A percentile compares a stretch with the other conserved stretches of the same genome.
Conservation (phyloP, 2,329 filamentous ascomycete genomes). For the Tolypocladium ophioglossoides region DNA sequence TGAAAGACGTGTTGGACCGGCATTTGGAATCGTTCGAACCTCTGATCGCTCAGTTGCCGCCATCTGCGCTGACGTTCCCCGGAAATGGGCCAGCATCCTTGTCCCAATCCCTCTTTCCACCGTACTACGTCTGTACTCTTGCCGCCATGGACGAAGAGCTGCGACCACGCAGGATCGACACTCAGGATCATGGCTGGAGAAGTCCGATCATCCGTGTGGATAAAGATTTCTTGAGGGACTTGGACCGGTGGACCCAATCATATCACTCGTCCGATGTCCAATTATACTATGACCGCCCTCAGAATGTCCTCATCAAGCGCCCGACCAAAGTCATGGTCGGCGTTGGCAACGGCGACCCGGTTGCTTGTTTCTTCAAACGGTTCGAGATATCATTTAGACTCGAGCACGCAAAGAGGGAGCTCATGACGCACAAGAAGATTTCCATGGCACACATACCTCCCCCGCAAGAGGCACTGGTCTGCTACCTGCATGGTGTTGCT, state of each 20-base stretch:
- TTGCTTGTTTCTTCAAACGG: conserved; percentile 11
- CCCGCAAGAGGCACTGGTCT: conserved; percentile 4
- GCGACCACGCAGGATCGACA: conserved; percentile 3
- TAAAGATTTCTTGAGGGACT: conserved; percentile 8
- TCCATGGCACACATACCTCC: conserved; percentile 1
- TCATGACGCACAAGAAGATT: conserved; percentile 8
- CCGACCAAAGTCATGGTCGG: conserved; percentile 10
- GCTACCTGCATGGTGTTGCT: conserved; percentile 9
- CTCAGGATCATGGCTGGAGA: conserved; percentile 1
- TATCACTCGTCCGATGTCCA: conserved; percentile 10
- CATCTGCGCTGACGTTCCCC: not conserved
- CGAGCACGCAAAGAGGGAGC: conserved; percentile 4
- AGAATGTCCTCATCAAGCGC: conserved; percentile 11
- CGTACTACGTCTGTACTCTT: conserved; percentile 9
- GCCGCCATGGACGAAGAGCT: conserved; percentile 8
- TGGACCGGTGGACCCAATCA: conserved; percentile 11
- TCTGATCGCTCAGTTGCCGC: conserved; percentile 10
- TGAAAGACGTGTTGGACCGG: conserved; percentile 9
- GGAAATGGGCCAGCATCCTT: conserved; percentile 7
- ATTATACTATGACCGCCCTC: conserved; percentile 6
- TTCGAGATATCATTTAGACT: conserved; percentile 2
- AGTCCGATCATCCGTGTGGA: conserved; percentile 7
- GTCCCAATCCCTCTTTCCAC: conserved; percentile 9
- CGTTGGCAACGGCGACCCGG: not conserved
- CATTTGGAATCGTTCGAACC: conserved; percentile 7